A percentile compares a stretch with the other conserved stretches of the same genome.
Conservation (phyloP, 495 filamentous ascomycete genomes). For the Penicillium diatomitis region DNA sequence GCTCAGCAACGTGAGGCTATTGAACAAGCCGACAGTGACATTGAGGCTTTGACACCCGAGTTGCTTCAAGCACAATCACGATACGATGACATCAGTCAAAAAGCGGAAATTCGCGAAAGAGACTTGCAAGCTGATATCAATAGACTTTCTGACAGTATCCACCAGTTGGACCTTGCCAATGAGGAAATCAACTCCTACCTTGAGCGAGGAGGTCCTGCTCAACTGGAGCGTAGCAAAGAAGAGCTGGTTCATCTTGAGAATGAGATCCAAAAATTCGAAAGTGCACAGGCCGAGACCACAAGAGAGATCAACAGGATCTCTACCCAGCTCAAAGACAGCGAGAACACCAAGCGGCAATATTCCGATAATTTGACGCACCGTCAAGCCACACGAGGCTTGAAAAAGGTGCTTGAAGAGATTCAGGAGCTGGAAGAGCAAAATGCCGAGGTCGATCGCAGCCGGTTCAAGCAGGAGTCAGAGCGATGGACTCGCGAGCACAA, state of each 20-base stretch:
- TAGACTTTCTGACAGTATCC: constrained; percentile 59
- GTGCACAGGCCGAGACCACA: constrained; percentile 57
- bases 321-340: constrained; percentile 65
- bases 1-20: constrained; percentile 58
- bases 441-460: constrained; percentile 70
- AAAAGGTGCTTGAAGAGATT: constrained; percentile 60
- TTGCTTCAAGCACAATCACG: constrained; percentile 63
- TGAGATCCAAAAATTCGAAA: constrained; percentile 54
- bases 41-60: constrained; percentile 61
- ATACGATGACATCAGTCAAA: constrained; percentile 63
- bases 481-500: constrained; percentile 52
- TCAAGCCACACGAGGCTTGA: constrained; percentile 55
- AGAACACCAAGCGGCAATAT: constrained; percentile 72
- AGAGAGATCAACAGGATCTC: constrained; percentile 67
- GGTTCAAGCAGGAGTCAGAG: constrained; percentile 59
- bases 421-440: constrained; percentile 68
- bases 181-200: constrained; percentile 74
- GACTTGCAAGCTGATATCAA: constrained; percentile 63
- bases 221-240: constrained; percentile 57
- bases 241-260: constrained; percentile 59
- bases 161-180: constrained; percentile 65
- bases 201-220: constrained; percentile 60
- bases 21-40: constrained; percentile 54
- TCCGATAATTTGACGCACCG: constrained; percentile 81
- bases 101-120: constrained; percentile 63